These are phyloP conservation scores for Oemleria cerasiformis DNA, from an alignment of 306 rosid species.

Conservation along the genomic window DNA sequence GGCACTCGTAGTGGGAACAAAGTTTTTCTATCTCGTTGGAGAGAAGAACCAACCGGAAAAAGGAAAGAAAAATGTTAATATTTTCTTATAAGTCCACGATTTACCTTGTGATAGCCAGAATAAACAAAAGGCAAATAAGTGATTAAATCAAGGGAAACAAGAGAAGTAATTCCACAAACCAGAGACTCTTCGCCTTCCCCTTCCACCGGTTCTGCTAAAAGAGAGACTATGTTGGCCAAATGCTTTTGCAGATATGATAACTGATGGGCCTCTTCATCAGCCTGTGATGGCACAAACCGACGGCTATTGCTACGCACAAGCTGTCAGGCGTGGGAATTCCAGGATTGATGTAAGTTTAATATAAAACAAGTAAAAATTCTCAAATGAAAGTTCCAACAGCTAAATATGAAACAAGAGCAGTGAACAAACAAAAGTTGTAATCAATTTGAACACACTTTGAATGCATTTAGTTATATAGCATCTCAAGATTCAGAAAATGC, in stretches of 20 bases:
- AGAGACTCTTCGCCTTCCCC: constrained; percentile 74
- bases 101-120: background rate
- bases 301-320: constrained; percentile 96
- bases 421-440: background rate
- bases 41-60: background rate
- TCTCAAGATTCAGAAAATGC: background rate
- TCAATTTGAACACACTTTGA: too few species aligned
- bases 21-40: background rate
- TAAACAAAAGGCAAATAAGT: constrained; percentile 2
- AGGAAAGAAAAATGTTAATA: background rate
- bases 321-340: constrained; percentile 46
- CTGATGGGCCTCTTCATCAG: constrained; percentile 94
- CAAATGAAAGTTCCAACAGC: constrained; percentile 19
- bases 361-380: constrained; percentile 14
- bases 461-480: background rate
- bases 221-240: constrained; percentile 70
- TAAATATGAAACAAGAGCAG: background rate
- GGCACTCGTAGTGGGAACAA: background rate
- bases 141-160: background rate
- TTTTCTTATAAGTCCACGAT: background rate
- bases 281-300: constrained; percentile 74
- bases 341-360: constrained; percentile 11
- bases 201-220: constrained; percentile 75
- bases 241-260: constrained; percentile 87
- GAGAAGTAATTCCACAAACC: constrained; percentile 53